These are phyloP conservation scores for Lignosus rhinocerotis DNA, from an alignment of 1,284 basidiomycete genomes.

Conservation along the genomic window DNA sequence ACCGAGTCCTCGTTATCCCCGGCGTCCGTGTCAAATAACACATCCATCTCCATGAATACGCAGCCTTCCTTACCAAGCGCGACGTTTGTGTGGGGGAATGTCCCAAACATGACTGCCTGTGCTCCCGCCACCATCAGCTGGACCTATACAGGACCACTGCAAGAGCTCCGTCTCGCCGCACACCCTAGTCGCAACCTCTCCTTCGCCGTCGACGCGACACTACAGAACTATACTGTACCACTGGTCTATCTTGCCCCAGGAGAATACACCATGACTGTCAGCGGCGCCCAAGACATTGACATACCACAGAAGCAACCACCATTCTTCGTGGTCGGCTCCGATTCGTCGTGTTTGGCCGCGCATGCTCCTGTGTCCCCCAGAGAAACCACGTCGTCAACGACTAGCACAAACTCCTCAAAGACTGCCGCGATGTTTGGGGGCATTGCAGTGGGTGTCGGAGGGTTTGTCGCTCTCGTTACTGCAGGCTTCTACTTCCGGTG, in stretches of 20 bases:
- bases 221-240: not conserved
- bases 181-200: not conserved
- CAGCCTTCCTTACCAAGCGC: not conserved
- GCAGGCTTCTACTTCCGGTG: conserved; percentile 3
- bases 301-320: not conserved
- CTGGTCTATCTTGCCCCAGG: not conserved
- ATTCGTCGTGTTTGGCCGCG: not conserved
- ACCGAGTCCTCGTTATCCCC: not conserved
- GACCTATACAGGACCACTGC: conserved; percentile 9
- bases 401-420: not conserved
- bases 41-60: not conserved
- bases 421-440: not conserved
- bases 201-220: not conserved
- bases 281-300: not conserved
- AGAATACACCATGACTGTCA: not conserved
- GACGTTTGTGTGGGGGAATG: conserved; percentile 10
- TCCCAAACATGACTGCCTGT: conserved; percentile 21
- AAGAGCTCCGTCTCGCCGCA: not conserved
- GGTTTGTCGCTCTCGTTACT: not conserved
- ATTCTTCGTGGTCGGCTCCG: not conserved
- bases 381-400: not conserved
- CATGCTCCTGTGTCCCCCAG: not conserved
- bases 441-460: conserved; percentile 1
- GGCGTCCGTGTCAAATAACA: not conserved
- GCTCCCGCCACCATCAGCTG: conserved; percentile 18